phyloP scores from a whole-genome alignment of 495 filamentous ascomycete species.

The Chaetomium fimeti region DNA sequence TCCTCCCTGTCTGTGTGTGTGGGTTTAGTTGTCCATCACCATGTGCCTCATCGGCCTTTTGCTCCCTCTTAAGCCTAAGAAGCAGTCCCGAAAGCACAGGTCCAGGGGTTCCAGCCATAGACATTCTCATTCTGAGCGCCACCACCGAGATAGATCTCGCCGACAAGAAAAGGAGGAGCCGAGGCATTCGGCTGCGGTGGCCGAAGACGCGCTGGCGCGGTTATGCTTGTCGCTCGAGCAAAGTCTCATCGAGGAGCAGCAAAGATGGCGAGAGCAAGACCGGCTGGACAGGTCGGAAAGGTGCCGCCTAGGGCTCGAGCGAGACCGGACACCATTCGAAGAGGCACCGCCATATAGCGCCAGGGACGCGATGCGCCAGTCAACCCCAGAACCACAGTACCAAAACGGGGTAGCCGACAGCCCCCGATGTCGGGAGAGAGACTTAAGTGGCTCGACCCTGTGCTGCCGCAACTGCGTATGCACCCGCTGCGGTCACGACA shows the following conservation, averaged over 20 bases:
- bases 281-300: slow-evolving; percentile 4
- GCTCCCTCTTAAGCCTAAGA: slow-evolving; percentile 2
- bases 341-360: background rate
- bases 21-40: background rate
- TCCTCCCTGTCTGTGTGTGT: background rate
- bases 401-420: slow-evolving; percentile 1
- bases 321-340: background rate
- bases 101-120: background rate
- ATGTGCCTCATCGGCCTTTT: slow-evolving; percentile 25
- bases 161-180: slow-evolving; percentile 5
- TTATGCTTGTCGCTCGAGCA: slow-evolving; percentile 18
- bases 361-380: background rate
- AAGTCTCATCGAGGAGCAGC: slow-evolving; percentile 12
- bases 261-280: slow-evolving; percentile 8
- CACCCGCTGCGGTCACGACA: background rate
- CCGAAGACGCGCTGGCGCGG: slow-evolving; percentile 16
- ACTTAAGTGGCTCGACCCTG: background rate
- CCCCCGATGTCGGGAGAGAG: background rate
- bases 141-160: background rate
- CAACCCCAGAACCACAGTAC: background rate
- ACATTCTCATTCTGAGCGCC: background rate
- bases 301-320: background rate
- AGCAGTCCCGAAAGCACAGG: slow-evolving; percentile 9
- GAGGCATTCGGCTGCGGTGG: background rate
- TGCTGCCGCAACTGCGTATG: slow-evolving; percentile 13